These are phyloP conservation scores for Volvariella surrecta DNA, from an alignment of 1,284 basidiomycete genomes.

Conservation along the genomic window DNA sequence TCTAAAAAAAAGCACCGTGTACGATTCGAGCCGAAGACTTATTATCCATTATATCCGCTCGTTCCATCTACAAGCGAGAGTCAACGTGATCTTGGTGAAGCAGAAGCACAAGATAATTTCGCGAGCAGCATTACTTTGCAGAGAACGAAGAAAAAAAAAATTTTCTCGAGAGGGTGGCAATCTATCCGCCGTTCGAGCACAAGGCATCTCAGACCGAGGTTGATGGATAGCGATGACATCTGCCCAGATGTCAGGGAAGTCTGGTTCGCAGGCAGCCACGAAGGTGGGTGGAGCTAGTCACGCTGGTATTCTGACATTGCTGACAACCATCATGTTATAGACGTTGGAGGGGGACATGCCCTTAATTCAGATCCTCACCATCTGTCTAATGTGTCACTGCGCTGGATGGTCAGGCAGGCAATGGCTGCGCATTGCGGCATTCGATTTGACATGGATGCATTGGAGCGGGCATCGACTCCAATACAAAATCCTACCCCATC, in stretches of 20 bases:
- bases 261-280: conserved; percentile 57
- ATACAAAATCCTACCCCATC: not conserved
- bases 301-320: too few species aligned
- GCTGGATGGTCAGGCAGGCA: conserved; percentile 62
- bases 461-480: conserved; percentile 3
- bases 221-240: conserved; percentile 12
- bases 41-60: conserved; percentile 28
- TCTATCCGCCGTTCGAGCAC: not conserved
- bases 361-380: conserved; percentile 29
- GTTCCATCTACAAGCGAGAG: conserved; percentile 11
- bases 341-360: conserved; percentile 61
- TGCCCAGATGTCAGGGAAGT: conserved; percentile 48
- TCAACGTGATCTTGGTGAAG: conserved; percentile 16
- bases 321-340: conserved; percentile 22
- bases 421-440: conserved; percentile 39
- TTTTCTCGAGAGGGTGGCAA: not conserved
- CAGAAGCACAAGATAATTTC: conserved; percentile 3
- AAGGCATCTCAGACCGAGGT: not conserved
- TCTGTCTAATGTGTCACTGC: conserved; percentile 54
- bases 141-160: not conserved
- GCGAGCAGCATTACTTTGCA: not conserved
- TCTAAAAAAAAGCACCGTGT: conserved; percentile 34
- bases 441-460: conserved; percentile 33
- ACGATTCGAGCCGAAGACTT: conserved; percentile 45
- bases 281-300: conserved; percentile 28